Percentiles rank a stretch among this genome's conserved stretches.
Evolutionary conservation across 768 basidiomycete genomes (phyloP).

Genomic region (Mrakia hoshinonis): DNA sequence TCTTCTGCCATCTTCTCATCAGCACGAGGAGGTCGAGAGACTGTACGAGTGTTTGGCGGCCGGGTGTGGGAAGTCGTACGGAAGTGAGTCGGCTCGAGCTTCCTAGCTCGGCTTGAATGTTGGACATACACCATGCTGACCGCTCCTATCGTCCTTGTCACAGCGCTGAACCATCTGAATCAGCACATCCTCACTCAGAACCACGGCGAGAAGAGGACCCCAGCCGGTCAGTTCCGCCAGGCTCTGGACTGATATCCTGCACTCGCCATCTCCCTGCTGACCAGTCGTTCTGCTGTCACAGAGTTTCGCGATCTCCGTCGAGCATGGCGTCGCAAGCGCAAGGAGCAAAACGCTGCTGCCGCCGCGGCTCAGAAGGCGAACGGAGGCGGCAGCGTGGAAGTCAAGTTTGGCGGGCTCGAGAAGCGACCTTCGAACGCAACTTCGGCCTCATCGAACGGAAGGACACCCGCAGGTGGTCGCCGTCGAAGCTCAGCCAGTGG

Average conservation of each 20-base stretch:
- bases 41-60: constrained; percentile 9
- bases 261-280: background rate
- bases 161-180: constrained; percentile 84
- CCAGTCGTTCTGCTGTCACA: constrained; percentile 38
- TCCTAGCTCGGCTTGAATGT: background rate
- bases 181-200: constrained; percentile 98
- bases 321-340: constrained; percentile 89
- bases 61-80: background rate
- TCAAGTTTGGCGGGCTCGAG: background rate
- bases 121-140: background rate
- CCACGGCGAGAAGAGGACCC: constrained; percentile 81
- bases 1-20: background rate
- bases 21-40: constrained; percentile 24
- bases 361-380: constrained; percentile 22
- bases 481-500: background rate
- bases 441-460: background rate
- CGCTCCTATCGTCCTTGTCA: constrained; percentile 26
- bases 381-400: background rate
- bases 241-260: background rate
- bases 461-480: background rate
- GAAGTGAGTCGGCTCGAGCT: constrained; percentile 14
- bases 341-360: constrained; percentile 48
- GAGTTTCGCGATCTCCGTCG: constrained; percentile 98
- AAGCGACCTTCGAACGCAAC: background rate
- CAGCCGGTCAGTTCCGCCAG: constrained; percentile 58